phyloP scores from a whole-genome alignment of 805 yeast species.

The Hanseniaspora nectarophila region DNA sequence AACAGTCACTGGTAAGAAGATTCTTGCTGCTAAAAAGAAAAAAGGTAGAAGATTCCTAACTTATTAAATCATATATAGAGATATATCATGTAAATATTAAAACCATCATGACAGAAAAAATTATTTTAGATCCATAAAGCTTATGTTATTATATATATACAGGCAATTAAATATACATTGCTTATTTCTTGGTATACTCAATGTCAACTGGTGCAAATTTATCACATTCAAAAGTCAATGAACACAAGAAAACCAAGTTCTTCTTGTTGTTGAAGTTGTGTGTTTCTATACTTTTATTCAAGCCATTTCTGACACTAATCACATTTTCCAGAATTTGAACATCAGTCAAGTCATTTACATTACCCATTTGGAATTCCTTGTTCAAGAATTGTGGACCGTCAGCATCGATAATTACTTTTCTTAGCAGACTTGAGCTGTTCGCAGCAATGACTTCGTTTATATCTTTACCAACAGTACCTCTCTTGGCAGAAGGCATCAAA shows the following conservation, averaged over 20 bases:
- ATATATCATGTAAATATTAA: conserved; percentile 5
- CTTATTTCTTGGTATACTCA: neutral
- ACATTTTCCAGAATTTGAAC: conserved; percentile 62
- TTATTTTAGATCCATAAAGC: too few relatives aligned
- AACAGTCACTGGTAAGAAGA: conserved; percentile 61
- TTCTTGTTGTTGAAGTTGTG: conserved; percentile 23
- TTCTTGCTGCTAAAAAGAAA: conserved; percentile 62
- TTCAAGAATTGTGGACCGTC: neutral
- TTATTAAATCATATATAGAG: conserved; percentile 37
- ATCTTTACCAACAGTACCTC: conserved; percentile 73
- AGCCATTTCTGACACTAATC: conserved; percentile 50
- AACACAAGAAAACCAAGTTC: neutral
- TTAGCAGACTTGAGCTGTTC: conserved; percentile 24
- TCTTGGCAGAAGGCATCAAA: conserved; percentile 74
- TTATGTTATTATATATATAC: neutral
- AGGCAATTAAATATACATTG: neutral
- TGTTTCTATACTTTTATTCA: conserved; percentile 41
- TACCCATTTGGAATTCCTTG: neutral
- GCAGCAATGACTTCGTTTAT: conserved; percentile 40
- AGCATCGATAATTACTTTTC: neutral
- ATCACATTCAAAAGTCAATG: conserved; percentile 7
- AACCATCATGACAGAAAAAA: conserved; percentile 2
- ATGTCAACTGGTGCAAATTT: conserved; percentile 14
- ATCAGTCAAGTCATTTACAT: conserved; percentile 49
- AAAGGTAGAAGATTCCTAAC: conserved; percentile 92